A percentile compares a stretch with the other conserved stretches of the same genome.
Conservation (phyloP, 1,284 basidiomycete species). For the Pisolithus thermaeus region DNA sequence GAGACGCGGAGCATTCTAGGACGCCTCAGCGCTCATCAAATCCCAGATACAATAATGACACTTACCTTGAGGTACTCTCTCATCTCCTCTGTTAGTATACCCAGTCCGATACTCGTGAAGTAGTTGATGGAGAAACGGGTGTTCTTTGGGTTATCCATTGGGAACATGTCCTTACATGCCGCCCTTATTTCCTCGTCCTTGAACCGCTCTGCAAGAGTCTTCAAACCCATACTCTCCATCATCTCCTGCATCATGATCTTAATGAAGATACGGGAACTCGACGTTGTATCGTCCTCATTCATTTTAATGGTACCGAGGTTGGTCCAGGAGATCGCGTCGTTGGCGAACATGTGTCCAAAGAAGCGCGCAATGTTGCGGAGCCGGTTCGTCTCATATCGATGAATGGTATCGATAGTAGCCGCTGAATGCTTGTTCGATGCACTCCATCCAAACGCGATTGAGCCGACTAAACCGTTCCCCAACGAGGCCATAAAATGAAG, state of each 20-base stretch:
- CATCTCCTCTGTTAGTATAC: conserved; percentile 92
- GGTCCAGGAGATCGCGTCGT: conserved; percentile 85
- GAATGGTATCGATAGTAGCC: conserved; percentile 96
- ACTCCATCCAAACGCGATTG: conserved; percentile 90
- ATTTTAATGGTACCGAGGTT: conserved; percentile 83
- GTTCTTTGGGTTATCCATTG: conserved; percentile 92
- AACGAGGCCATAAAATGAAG: conserved; percentile 92
- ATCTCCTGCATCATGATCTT: conserved; percentile 96
- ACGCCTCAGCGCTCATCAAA: conserved; percentile 1
- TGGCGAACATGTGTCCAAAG: conserved; percentile 86
- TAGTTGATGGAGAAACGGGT: conserved; percentile 98
- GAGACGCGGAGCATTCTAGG: conserved; percentile 81
- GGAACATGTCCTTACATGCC: conserved; percentile 85
- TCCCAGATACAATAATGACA: conserved; percentile 12
- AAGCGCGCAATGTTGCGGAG: conserved; percentile 95
- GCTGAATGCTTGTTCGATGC: conserved; percentile 82
- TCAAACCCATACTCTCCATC: conserved; percentile 89
- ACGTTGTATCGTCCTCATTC: conserved; percentile 98
- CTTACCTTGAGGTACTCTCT: conserved; percentile 87
- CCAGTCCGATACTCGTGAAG: conserved; percentile 91
- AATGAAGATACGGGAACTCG: conserved; percentile 93
- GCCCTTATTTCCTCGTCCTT: conserved; percentile 77
- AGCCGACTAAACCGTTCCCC: conserved; percentile 96
- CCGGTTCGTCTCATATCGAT: conserved; percentile 98
- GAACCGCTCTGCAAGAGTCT: conserved; percentile 79